Conservation (phyloP, 2,329 filamentous ascomycete species). For the Tolypocladium paradoxum region DNA sequence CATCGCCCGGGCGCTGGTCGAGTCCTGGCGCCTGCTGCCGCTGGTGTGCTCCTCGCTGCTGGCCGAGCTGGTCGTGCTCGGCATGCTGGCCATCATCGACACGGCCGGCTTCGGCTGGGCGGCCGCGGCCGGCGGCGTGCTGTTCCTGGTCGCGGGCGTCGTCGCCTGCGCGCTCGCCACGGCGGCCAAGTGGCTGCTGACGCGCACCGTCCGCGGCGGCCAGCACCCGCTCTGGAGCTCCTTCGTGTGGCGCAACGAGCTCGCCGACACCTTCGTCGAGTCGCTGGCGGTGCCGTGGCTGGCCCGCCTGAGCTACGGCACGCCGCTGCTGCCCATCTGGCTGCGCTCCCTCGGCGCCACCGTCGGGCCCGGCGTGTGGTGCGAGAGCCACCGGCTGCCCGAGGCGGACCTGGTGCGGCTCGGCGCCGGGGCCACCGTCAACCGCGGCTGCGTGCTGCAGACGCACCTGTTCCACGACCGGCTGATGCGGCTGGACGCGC, state of each 20-base stretch:
- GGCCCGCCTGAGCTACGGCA: constrained; percentile 8
- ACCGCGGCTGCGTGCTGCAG: constrained; percentile 10
- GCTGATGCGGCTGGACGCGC: constrained; percentile 11
- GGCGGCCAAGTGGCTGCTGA: constrained; percentile 9
- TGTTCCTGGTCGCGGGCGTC: too few species aligned
- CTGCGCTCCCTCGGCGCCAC: constrained; percentile 9
- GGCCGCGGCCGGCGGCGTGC: too few species aligned
- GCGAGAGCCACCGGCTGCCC: constrained; percentile 11
- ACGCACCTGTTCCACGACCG: constrained; percentile 12
- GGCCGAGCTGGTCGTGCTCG: constrained; percentile 1
- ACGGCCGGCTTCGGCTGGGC: constrained; percentile 8
- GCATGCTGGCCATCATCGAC: constrained; percentile 4
- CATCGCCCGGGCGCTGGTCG: constrained; percentile 7
- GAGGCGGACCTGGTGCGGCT: constrained; percentile 9
- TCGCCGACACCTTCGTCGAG: constrained; percentile 52
- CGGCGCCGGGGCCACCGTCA: constrained; percentile 9
- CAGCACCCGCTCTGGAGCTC: constrained; percentile 12
- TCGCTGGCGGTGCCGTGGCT: constrained; percentile 8
- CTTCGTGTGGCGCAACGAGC: constrained; percentile 21
- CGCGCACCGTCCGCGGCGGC: constrained; percentile 7
- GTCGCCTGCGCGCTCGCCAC: too few species aligned
- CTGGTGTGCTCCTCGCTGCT: constrained; percentile 6
- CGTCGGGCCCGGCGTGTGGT: constrained; percentile 11
- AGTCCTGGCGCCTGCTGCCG: constrained; percentile 7
- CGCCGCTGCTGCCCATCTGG: constrained; percentile 8